Conservation (phyloP, 2,329 filamentous ascomycete genomes). For the Paecilomyces sp. region DNA sequence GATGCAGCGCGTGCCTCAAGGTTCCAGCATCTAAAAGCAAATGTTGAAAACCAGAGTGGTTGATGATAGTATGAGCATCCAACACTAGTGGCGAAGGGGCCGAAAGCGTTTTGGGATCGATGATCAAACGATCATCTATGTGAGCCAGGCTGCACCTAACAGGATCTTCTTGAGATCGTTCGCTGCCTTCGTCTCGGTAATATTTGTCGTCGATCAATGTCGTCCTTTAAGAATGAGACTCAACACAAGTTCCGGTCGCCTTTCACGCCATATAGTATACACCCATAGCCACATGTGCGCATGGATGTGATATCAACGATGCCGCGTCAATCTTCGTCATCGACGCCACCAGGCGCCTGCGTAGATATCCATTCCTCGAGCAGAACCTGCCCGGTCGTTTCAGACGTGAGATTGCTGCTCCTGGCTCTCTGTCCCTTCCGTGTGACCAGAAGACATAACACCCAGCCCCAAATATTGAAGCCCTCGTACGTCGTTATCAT, state of each 20-base stretch:
- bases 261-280: no score
- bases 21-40: background rate
- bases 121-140: background rate
- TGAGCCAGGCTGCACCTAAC: background rate
- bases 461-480: constrained; percentile 90
- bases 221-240: background rate
- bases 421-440: constrained; percentile 50
- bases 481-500: constrained; percentile 88
- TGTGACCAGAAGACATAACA: constrained; percentile 83
- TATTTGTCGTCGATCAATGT: background rate
- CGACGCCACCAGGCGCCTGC: constrained; percentile 44
- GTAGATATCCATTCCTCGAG: constrained; percentile 88
- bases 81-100: background rate
- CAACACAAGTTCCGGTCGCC: background rate
- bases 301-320: background rate
- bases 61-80: background rate
- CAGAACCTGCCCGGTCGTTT: constrained; percentile 54
- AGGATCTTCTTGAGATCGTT: background rate
- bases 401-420: constrained; percentile 22
- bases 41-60: background rate
- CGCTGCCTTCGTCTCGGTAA: background rate
- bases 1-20: background rate
- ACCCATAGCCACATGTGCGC: background rate
- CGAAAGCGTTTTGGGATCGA: background rate
- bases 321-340: constrained; percentile 25